Base-by-base conservation (phyloP, 352 stramenopile genomes). In the Hyaloperonospora brassicae region DNA sequence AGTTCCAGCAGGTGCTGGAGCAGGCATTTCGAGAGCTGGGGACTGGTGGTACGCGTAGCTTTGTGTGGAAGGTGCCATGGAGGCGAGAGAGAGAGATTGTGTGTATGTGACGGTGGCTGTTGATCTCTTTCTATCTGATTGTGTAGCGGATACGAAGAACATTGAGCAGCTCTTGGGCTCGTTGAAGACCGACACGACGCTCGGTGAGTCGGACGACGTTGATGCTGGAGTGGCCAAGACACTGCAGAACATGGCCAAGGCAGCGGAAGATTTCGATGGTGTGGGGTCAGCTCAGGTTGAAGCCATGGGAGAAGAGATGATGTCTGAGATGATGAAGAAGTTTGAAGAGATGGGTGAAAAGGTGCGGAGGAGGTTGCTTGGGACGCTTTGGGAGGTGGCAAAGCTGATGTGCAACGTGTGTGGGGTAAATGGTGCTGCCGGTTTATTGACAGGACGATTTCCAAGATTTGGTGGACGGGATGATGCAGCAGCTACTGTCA, bases 401-500 rank as follows among this genome's bases (percentile, higher is more conserved):
- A 31, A 31, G 27, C 27, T 31, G 27, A 31, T 31, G 27, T 7
- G 27, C 27, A 31, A 31, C 7, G 27, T 31, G 3, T 3, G 27
- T 31, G 27, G 27, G 27, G 27, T 31, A 31, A 31, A 40, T 50
- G 45, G 6, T 39, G 10, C 10, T 52, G 31, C 34, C n/a, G 41
- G 25, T 61, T 24, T 36, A 35, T 49, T 38, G 10, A 23, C 40
- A 93, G 80, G 85, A 67, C 57, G 81, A 95, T 66, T 90, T 97
- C 55, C 81, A 98, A 40, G 84, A 90, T 13, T 59, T 98, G 22
- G 86, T 99, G 2, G 95, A 99, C 61, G 90, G 93, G 27, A 98
- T 99, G 84, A 98, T 99, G 95, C 77, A 97, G 67, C 95, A 99
- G 61, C 55, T 99, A 43, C 69, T 99, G 55, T 93, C 87, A 40